Base-by-base conservation (phyloP, 2,329 filamentous ascomycete species). In the Xylaria sp. region DNA sequence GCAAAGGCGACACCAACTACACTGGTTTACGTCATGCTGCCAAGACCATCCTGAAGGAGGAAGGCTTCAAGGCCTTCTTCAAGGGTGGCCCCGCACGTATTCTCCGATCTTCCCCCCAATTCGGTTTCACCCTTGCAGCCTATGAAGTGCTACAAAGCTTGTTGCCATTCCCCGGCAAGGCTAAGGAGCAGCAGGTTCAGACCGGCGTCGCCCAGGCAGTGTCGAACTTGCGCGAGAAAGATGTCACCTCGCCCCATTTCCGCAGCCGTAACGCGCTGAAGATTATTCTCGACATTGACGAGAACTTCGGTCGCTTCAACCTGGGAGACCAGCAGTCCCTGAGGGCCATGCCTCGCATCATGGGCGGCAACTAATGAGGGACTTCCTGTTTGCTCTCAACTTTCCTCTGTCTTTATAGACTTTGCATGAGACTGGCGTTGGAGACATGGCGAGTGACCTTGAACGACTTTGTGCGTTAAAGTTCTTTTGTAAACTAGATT, bases 31-130 rank as follows among this genome's bases (percentile, higher is more conserved):
- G 91, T 58, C 91, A 99, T 76, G 90, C 88, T 57, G 94, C 94
- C 44, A 77, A 77, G 69, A 96, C 91, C 11, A 90, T 99, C 69
- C 88, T 82, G 79, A 86, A 87, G 74, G 90, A 97, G 74, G 94
- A 99, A 76, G 94, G 94, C 9, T 93, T 97, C 83, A 85, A 83
- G 64, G 94, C 94, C 30, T 99, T 99, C 82, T 99, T 97, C 87
- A 97, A 97, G 81, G 94, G 94, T 67, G 94, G 94, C 1, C 92
- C 93, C 1, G 94, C 94, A 7, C 91, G 94, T 79, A 95, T 99
- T 71, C 77, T 97, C 73, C 89, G 94, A 70, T 97, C 92, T 0
- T 97, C 92, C 10, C 94, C 94, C 13, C 94, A 99, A 73, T 99
- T 99, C 74, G 94, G 94, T 65, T 97, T 97, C 80, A 99, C 94